These are phyloP conservation scores for Graphilbum fragrans DNA, from an alignment of 2,329 filamentous ascomycete genomes.

Conservation along the genomic window DNA sequence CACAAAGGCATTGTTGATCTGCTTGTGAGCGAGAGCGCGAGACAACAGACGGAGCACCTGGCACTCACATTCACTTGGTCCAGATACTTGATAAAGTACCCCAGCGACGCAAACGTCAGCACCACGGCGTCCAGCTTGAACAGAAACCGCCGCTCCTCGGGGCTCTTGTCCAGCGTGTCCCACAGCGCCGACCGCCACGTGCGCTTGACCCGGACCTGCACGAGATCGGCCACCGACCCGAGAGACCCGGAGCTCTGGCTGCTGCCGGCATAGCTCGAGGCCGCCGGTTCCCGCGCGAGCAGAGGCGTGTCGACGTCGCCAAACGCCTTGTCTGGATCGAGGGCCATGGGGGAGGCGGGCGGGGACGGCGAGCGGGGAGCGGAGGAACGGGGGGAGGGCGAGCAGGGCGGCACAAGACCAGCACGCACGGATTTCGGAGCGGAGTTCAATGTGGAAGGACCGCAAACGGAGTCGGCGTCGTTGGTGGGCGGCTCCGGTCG, in stretches of 20 bases:
- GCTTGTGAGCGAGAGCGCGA: too few species aligned
- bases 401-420: too few species aligned
- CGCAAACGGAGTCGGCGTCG: too few species aligned
- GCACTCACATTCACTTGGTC: constrained; percentile 24
- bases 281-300: not conserved
- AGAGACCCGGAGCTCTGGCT: not conserved
- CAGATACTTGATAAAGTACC: constrained; percentile 32
- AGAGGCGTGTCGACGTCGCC: not conserved
- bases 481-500: too few species aligned
- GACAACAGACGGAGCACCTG: too few species aligned
- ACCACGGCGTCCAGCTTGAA: constrained; percentile 21
- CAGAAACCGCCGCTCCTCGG: constrained; percentile 19
- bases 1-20: constrained; percentile 29
- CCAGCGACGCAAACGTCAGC: constrained; percentile 24
- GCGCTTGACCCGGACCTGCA: constrained; percentile 4
- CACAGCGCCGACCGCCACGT: constrained; percentile 36
- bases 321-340: too few species aligned
- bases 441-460: too few species aligned
- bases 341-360: too few species aligned
- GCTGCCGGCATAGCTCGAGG: not conserved
- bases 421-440: too few species aligned
- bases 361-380: too few species aligned
- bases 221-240: not conserved
- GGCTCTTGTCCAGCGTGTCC: constrained; percentile 29
- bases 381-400: too few species aligned